Conservation (phyloP, 768 basidiomycete species). For the Boletellus ananiceps region DNA sequence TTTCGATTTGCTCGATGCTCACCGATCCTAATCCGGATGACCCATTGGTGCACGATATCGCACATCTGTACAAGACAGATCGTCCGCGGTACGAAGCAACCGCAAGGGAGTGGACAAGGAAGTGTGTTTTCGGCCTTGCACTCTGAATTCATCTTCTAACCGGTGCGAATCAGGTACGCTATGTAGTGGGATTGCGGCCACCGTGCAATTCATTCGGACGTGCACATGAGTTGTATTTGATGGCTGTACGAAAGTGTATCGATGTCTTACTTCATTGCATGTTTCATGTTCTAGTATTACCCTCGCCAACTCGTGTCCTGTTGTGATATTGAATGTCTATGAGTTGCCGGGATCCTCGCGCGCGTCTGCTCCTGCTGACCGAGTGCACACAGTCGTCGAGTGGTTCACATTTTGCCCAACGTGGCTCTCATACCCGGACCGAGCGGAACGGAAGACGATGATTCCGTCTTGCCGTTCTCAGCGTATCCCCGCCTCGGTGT, state of each 20-base stretch:
- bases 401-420: neutral
- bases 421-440: neutral
- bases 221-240: slow-evolving; percentile 29
- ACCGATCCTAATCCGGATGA: slow-evolving; percentile 99
- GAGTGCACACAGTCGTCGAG: neutral
- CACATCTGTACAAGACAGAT: slow-evolving; percentile 99
- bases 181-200: slow-evolving; percentile 42
- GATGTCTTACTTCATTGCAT: slow-evolving; percentile 30
- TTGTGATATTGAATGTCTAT: slow-evolving; percentile 17
- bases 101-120: slow-evolving; percentile 99
- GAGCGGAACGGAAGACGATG: neutral
- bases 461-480: neutral
- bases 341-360: slow-evolving; percentile 2
- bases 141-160: slow-evolving; percentile 1
- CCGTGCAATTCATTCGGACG: slow-evolving; percentile 18
- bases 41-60: slow-evolving; percentile 97
- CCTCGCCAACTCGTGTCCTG: slow-evolving; percentile 15
- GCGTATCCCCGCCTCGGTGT: neutral
- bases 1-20: slow-evolving; percentile 99
- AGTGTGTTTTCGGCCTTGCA: slow-evolving; percentile 51
- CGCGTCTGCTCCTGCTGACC: neutral
- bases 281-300: slow-evolving; percentile 33
- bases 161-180: slow-evolving; percentile 36
- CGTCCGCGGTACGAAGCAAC: slow-evolving; percentile 95
- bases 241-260: slow-evolving; percentile 32